phyloP scores from a whole-genome alignment of 2,329 filamentous ascomycete genomes.

The Cladobotryum mycophilum region DNA sequence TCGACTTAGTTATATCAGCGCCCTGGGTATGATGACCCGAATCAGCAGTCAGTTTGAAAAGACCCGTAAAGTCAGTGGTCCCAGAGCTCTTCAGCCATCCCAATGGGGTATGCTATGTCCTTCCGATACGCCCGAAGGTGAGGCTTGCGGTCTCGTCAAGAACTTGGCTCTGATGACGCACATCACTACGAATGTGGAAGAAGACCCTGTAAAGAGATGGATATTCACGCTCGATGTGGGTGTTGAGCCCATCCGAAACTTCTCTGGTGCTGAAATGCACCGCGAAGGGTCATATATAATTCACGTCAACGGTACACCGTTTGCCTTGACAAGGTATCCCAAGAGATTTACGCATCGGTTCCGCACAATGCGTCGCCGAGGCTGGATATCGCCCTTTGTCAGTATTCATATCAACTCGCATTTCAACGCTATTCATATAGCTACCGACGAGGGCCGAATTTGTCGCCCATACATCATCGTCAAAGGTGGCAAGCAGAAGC shows the following conservation, averaged over 20 bases:
- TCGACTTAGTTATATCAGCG: conserved; percentile 90
- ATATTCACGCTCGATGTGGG: conserved; percentile 83
- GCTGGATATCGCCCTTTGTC: conserved; percentile 91
- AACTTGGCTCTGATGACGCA: conserved; percentile 98
- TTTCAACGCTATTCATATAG: conserved; percentile 86
- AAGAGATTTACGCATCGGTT: conserved; percentile 83
- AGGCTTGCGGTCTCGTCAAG: conserved; percentile 96
- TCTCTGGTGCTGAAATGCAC: conserved; percentile 78
- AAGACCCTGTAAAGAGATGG: conserved; percentile 79
- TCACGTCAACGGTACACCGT: conserved; percentile 91
- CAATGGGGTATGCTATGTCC: conserved; percentile 98
- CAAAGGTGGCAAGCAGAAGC: conserved; percentile 75
- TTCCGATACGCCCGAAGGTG: conserved; percentile 96
- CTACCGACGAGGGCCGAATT: conserved; percentile 93
- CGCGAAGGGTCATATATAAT: conserved; percentile 78
- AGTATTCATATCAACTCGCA: conserved; percentile 95
- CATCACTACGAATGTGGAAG: conserved; percentile 94
- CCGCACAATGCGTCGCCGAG: conserved; percentile 78
- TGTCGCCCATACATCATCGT: conserved; percentile 95
- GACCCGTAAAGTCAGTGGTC: conserved; percentile 91
- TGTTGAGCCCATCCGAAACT: conserved; percentile 66
- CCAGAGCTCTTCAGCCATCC: conserved; percentile 90
- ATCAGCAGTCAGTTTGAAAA: conserved; percentile 99
- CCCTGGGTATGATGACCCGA: conserved; percentile 98
- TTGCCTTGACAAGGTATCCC: conserved; percentile 78